Conservation (phyloP, 192 early-diverging fungal species). For the Backusella circina region DNA sequence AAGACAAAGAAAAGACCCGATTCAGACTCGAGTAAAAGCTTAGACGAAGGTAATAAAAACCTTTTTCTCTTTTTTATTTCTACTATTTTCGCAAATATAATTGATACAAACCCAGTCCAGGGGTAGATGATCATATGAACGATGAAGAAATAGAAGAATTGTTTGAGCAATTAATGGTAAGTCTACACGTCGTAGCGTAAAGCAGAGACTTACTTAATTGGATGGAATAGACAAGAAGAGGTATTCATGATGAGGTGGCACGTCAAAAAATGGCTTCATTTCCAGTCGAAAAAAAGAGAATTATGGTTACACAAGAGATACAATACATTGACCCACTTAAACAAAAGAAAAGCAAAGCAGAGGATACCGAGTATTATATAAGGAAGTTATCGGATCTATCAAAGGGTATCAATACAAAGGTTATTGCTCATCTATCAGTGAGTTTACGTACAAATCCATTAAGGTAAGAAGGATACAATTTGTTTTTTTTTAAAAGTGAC, state of each 20-base stretch:
- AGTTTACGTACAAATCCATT: slow-evolving; percentile 49
- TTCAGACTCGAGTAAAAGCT: background rate
- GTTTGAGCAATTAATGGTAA: slow-evolving; percentile 51
- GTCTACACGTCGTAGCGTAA: background rate
- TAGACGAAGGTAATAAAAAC: background rate
- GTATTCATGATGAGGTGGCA: slow-evolving; percentile 42
- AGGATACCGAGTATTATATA: slow-evolving; percentile 49
- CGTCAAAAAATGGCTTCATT: slow-evolving; percentile 42
- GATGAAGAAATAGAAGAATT: slow-evolving; percentile 48
- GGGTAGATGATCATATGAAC: slow-evolving; percentile 1
- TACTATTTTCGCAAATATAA: background rate
- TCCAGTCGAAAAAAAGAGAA: slow-evolving; percentile 50
- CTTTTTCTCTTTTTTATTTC: background rate
- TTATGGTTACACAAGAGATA: slow-evolving; percentile 48
- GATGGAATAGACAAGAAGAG: slow-evolving; percentile 38
- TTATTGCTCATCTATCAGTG: slow-evolving; percentile 43
- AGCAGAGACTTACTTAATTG: background rate
- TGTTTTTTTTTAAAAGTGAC: too few relatives aligned
- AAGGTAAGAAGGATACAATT: slow-evolving; percentile 38
- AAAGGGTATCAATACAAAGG: slow-evolving; percentile 20
- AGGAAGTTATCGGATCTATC: slow-evolving; percentile 28
- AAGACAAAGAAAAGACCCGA: slow-evolving; percentile 15
- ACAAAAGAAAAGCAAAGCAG: slow-evolving; percentile 21
- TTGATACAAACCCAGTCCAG: slow-evolving; percentile 3
- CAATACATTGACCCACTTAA: slow-evolving; percentile 14